These are phyloP conservation scores for Wickerhamomyces queroliae DNA, from an alignment of 805 yeast genomes.

Conservation along the genomic window DNA sequence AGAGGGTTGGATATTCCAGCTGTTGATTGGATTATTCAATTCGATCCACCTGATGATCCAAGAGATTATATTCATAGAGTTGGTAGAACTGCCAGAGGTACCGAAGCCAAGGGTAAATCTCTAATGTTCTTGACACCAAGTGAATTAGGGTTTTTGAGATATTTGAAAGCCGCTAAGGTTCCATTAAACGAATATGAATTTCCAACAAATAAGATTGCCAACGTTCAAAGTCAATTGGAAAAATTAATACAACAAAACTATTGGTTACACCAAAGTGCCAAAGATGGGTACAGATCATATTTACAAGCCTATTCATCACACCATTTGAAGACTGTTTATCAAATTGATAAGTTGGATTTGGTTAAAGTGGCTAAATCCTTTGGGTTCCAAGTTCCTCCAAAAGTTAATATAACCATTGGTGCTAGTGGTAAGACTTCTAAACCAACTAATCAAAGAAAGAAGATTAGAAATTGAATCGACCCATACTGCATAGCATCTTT, in stretches of 20 bases:
- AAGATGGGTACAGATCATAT: slow-evolving; percentile 95
- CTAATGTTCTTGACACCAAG: slow-evolving; percentile 92
- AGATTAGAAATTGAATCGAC: slow-evolving; percentile 6
- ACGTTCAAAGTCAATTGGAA: slow-evolving; percentile 90
- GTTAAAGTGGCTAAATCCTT: slow-evolving; percentile 93
- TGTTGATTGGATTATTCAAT: slow-evolving; percentile 98
- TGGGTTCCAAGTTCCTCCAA: slow-evolving; percentile 94
- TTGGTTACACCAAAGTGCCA: slow-evolving; percentile 92
- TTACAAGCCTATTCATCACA: slow-evolving; percentile 97
- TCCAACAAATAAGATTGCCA: slow-evolving; percentile 90
- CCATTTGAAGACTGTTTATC: slow-evolving; percentile 92
- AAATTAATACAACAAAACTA: slow-evolving; percentile 88
- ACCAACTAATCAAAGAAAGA: slow-evolving; percentile 10
- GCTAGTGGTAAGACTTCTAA: slow-evolving; percentile 70
- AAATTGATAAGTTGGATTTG: slow-evolving; percentile 89
- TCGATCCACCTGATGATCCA: slow-evolving; percentile 99
- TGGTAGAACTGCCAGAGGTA: slow-evolving; percentile 97
- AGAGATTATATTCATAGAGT: slow-evolving; percentile 98
- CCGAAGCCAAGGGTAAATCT: slow-evolving; percentile 84
- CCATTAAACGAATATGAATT: slow-evolving; percentile 97
- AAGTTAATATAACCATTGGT: slow-evolving; percentile 93
- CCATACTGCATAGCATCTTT: neutral
- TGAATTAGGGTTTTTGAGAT: slow-evolving; percentile 91
- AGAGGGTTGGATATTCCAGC: slow-evolving; percentile 98
- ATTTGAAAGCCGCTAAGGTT: slow-evolving; percentile 93